Evolutionary conservation across 2,329 filamentous ascomycete species (phyloP).

Genomic region (Cordyceps tenuipes): DNA sequence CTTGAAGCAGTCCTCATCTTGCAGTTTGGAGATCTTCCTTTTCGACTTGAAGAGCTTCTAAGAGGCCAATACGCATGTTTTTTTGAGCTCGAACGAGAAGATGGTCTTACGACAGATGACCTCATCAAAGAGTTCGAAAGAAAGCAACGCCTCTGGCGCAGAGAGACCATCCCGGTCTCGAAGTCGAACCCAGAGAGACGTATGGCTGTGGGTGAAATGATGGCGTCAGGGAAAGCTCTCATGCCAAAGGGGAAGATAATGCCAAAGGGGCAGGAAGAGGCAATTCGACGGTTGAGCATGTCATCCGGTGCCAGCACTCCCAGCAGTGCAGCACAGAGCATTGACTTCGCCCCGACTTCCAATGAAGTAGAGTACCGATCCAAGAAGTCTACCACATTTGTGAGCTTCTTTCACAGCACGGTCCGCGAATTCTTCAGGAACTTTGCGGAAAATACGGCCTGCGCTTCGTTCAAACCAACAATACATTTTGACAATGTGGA

Average conservation of each 20-base stretch:
- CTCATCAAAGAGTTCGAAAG: constrained; percentile 30
- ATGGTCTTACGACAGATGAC: constrained; percentile 34
- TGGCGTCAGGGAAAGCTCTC: neutral
- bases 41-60: constrained; percentile 33
- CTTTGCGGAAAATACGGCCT: constrained; percentile 17
- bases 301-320: constrained; percentile 18
- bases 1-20: constrained; percentile 36
- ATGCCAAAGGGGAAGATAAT: neutral
- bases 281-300: constrained; percentile 4
- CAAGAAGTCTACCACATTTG: constrained; percentile 31
- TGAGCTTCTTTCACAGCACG: constrained; percentile 33
- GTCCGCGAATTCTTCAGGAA: constrained; percentile 32
- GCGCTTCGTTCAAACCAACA: constrained; percentile 13
- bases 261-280: neutral
- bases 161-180: neutral
- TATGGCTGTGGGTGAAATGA: neutral
- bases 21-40: constrained; percentile 31
- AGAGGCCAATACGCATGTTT: constrained; percentile 38
- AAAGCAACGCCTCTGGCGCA: constrained; percentile 17
- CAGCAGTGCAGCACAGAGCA: constrained; percentile 17
- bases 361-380: constrained; percentile 33
- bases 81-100: constrained; percentile 36
- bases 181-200: neutral
- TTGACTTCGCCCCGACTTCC: constrained; percentile 24
- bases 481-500: constrained; percentile 28